Percentiles rank a stretch among this genome's conserved stretches.
These are phyloP conservation scores for Neoarthrinium moseri DNA, from an alignment of 2,329 filamentous ascomycete species.

Conservation along the genomic window DNA sequence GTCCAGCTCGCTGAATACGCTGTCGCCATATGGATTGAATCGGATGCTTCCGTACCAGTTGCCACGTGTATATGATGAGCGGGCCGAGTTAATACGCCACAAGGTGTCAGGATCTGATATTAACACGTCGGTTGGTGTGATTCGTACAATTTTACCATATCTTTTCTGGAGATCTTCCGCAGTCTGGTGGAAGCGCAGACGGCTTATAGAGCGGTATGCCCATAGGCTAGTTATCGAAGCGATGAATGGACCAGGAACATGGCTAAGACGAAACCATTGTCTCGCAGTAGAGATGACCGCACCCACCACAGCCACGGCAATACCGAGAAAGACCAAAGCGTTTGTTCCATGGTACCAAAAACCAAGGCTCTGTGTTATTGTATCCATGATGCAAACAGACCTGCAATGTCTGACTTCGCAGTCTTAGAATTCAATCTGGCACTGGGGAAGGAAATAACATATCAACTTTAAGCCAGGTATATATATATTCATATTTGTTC, in stretches of 20 bases:
- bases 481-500: too few species aligned
- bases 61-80: constrained; percentile 1
- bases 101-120: constrained; percentile 6
- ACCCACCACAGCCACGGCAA: too few species aligned
- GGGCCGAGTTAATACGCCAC: constrained; percentile 7
- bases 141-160: constrained; percentile 6
- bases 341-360: too few species aligned
- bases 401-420: too few species aligned
- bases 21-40: constrained; percentile 6
- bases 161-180: background rate
- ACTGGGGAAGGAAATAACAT: too few species aligned
- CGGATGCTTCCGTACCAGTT: constrained; percentile 2
- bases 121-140: constrained; percentile 2
- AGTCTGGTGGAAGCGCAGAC: background rate
- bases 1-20: constrained; percentile 5
- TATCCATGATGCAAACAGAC: too few species aligned
- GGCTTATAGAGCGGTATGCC: background rate
- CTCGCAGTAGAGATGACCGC: too few species aligned
- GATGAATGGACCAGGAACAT: background rate
- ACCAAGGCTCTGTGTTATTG: too few species aligned
- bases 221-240: constrained; percentile 7
- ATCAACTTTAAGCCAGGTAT: too few species aligned
- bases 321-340: too few species aligned
- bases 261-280: constrained; percentile 4
- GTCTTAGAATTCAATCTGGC: too few species aligned